Evolutionary conservation across 2,329 filamentous ascomycete genomes (phyloP).

Genomic region (Parastagonospora nodorum): DNA sequence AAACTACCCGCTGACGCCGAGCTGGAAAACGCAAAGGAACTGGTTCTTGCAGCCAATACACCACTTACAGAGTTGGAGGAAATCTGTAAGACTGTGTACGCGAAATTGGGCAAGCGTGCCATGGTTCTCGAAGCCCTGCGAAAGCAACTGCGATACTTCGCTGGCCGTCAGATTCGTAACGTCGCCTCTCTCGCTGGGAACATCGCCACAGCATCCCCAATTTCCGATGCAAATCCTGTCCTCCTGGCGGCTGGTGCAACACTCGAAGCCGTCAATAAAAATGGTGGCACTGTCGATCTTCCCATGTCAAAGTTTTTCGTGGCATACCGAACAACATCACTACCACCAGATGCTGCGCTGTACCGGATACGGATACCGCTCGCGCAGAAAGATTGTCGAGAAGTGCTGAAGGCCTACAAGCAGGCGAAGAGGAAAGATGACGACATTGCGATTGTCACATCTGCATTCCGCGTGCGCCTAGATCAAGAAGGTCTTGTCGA

Average conservation of each 20-base stretch:
- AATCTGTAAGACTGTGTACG: conserved; percentile 76
- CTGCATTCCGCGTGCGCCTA: conserved; percentile 76
- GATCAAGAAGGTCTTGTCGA: conserved; percentile 70
- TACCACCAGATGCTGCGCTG: conserved; percentile 80
- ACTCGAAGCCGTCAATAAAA: conserved; percentile 75
- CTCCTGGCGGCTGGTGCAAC: conserved; percentile 83
- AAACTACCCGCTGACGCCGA: conserved; percentile 31
- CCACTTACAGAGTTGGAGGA: conserved; percentile 86
- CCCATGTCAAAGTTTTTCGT: conserved; percentile 90
- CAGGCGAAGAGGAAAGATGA: conserved; percentile 96
- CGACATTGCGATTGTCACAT: conserved; percentile 95
- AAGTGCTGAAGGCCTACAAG: conserved; percentile 88
- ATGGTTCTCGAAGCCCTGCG: conserved; percentile 66
- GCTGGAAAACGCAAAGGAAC: conserved; percentile 30
- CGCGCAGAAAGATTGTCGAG: conserved; percentile 66
- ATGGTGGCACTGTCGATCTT: conserved; percentile 59
- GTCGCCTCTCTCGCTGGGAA: conserved; percentile 94
- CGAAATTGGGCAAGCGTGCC: conserved; percentile 42
- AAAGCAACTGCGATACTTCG: conserved; percentile 95
- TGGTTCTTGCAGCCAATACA: conserved; percentile 90
- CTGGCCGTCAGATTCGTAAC: conserved; percentile 91
- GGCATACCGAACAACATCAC: conserved; percentile 81
- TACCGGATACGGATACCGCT: conserved; percentile 81
- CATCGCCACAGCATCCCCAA: conserved; percentile 88
- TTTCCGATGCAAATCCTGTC: conserved; percentile 92